Evolutionary conservation across 2,329 filamentous ascomycete species (phyloP).

Genomic region (Cladosporium sp.): DNA sequence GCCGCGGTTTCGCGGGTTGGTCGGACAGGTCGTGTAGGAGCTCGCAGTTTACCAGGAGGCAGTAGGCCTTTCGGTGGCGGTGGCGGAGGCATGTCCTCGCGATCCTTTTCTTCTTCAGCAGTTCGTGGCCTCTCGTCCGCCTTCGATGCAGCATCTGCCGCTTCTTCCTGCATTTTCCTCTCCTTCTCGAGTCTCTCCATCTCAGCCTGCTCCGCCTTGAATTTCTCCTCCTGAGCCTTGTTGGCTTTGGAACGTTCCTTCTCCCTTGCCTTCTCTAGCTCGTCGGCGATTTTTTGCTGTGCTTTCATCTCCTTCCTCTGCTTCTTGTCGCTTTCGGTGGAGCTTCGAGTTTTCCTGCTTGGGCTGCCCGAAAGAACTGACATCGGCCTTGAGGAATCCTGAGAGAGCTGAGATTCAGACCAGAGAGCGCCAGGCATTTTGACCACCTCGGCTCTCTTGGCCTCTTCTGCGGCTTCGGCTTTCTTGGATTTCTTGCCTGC

Average conservation of each 20-base stretch:
- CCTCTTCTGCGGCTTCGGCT: constrained; percentile 23
- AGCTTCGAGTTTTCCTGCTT: constrained; percentile 57
- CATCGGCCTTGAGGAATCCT: constrained; percentile 26
- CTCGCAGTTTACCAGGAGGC: constrained; percentile 39
- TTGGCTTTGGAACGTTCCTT: constrained; percentile 70
- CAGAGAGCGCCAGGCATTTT: constrained; percentile 38
- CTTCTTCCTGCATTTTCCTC: constrained; percentile 36
- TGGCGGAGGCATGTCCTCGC: constrained; percentile 61
- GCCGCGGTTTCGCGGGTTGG: constrained; percentile 51
- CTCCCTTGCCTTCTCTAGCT: constrained; percentile 66
- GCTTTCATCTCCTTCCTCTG: constrained; percentile 62
- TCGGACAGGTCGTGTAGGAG: constrained; percentile 35
- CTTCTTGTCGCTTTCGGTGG: constrained; percentile 63
- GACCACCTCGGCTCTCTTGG: constrained; percentile 24
- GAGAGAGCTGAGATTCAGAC: constrained; percentile 30
- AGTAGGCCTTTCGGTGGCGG: constrained; percentile 55
- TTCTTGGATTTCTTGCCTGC: constrained; percentile 25
- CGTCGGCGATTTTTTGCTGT: constrained; percentile 61
- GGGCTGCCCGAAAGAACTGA: constrained; percentile 33
- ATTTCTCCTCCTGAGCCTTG: constrained; percentile 54
- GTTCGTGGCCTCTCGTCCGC: constrained; percentile 30
- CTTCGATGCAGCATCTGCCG: constrained; percentile 33
- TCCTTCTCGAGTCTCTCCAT: constrained; percentile 26
- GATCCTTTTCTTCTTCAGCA: constrained; percentile 38
- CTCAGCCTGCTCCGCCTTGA: constrained; percentile 31